These are phyloP conservation scores for Primulina huaijiensis DNA, from an alignment of 257 asterid species.

Conservation along the genomic window DNA sequence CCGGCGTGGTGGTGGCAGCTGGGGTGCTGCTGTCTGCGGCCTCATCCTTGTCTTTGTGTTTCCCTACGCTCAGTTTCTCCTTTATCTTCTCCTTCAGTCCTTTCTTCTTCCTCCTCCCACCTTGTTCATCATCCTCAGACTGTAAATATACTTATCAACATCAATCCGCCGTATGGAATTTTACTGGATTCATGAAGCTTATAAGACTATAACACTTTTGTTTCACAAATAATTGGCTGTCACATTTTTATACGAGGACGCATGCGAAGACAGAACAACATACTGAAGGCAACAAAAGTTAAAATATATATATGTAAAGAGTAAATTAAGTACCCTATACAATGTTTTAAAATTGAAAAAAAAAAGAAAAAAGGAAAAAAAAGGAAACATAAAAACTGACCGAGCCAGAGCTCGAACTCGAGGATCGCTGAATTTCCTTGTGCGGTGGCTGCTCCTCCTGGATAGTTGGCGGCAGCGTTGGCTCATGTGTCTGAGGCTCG, in stretches of 20 bases:
- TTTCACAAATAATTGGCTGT: no score
- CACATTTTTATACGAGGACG: no score
- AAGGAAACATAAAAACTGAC: slow-evolving; percentile 26
- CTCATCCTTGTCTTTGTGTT: slow-evolving; percentile 31
- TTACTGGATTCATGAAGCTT: no score
- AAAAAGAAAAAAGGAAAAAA: background rate
- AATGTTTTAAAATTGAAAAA: background rate
- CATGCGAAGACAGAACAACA: no score
- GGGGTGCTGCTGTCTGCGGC: slow-evolving; percentile 31
- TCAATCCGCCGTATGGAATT: no score
- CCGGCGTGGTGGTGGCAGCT: slow-evolving; percentile 19
- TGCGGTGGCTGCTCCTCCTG: slow-evolving; percentile 22
- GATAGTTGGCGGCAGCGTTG: slow-evolving; percentile 1
- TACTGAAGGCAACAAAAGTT: no score
- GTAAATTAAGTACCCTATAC: no score
- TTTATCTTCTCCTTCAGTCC: slow-evolving; percentile 68
- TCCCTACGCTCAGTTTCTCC: slow-evolving; percentile 50
- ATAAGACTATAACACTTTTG: no score
- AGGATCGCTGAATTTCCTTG: slow-evolving; percentile 44
- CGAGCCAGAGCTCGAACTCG: slow-evolving; percentile 74
- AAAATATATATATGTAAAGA: no score
- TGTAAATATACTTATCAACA: background rate
- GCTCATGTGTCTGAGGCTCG: background rate
- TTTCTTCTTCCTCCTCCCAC: slow-evolving; percentile 63
- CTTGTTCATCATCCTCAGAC: slow-evolving; percentile 77